A percentile compares a stretch with the other conserved stretches of the same genome.
Evolutionary conservation across 768 basidiomycete genomes (phyloP).

Genomic region (Termitomyces titanicus): DNA sequence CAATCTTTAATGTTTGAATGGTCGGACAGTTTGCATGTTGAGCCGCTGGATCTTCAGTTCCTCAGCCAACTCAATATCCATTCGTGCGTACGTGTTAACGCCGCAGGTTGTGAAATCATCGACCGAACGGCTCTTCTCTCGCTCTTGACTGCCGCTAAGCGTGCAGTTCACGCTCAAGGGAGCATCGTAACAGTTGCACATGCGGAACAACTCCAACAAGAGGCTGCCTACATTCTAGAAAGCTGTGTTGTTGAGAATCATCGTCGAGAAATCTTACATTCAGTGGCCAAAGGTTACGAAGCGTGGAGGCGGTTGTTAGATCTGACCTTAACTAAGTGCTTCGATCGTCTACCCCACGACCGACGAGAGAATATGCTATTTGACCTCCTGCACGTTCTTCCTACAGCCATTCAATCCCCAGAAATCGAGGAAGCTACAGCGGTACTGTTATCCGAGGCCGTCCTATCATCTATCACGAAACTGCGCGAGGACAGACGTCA

Average conservation of each 20-base stretch:
- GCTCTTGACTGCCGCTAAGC: constrained; percentile 59
- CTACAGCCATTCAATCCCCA: constrained; percentile 59
- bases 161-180: constrained; percentile 64
- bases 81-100: constrained; percentile 64
- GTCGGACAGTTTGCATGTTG: constrained; percentile 68
- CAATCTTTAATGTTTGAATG: constrained; percentile 87
- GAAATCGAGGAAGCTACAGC: constrained; percentile 71
- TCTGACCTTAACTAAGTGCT: constrained; percentile 82
- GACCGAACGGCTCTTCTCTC: constrained; percentile 71
- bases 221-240: constrained; percentile 74
- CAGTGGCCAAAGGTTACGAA: constrained; percentile 67
- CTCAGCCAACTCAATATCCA: constrained; percentile 64
- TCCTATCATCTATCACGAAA: constrained; percentile 81
- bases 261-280: constrained; percentile 72
- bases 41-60: constrained; percentile 59
- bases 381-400: constrained; percentile 83
- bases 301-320: constrained; percentile 86
- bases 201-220: constrained; percentile 60
- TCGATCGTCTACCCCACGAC: constrained; percentile 76
- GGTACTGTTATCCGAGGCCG: constrained; percentile 79
- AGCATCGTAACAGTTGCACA: constrained; percentile 59
- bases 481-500: constrained; percentile 80
- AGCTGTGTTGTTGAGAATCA: constrained; percentile 88
- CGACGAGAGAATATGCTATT: constrained; percentile 86
- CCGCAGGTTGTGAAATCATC: constrained; percentile 77